Evolutionary conservation across 2,329 filamentous ascomycete species (phyloP).

Genomic region (Alternaria metachromatica): DNA sequence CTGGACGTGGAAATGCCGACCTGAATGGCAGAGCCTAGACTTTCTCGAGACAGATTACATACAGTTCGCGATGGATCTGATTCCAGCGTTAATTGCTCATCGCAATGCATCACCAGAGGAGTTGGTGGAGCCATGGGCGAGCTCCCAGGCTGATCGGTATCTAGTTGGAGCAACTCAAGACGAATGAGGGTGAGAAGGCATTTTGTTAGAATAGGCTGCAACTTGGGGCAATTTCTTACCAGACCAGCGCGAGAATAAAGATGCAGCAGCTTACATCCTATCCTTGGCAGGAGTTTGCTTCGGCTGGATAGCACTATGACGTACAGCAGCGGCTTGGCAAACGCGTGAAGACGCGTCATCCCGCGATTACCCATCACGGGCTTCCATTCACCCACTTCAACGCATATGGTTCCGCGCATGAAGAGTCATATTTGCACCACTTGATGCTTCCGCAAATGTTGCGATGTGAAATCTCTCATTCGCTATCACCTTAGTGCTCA

Average conservation of each 20-base stretch:
- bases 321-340: background rate
- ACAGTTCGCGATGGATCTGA: background rate
- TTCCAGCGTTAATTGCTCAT: background rate
- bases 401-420: background rate
- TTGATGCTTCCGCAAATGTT: background rate
- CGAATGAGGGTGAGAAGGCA: background rate
- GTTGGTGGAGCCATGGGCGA: background rate
- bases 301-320: background rate
- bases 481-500: background rate
- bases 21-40: background rate
- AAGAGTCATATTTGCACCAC: background rate
- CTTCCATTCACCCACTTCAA: background rate
- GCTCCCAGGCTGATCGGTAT: background rate
- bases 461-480: background rate
- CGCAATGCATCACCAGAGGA: background rate
- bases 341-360: background rate
- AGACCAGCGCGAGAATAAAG: background rate
- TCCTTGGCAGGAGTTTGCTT: background rate
- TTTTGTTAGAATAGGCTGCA: background rate
- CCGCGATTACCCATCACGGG: background rate
- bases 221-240: background rate
- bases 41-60: background rate
- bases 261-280: background rate
- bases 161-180: background rate
- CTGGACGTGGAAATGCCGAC: background rate